Evolutionary conservation across 75 land plant species (phyloP).

Genomic region (Pinus taeda): DNA sequence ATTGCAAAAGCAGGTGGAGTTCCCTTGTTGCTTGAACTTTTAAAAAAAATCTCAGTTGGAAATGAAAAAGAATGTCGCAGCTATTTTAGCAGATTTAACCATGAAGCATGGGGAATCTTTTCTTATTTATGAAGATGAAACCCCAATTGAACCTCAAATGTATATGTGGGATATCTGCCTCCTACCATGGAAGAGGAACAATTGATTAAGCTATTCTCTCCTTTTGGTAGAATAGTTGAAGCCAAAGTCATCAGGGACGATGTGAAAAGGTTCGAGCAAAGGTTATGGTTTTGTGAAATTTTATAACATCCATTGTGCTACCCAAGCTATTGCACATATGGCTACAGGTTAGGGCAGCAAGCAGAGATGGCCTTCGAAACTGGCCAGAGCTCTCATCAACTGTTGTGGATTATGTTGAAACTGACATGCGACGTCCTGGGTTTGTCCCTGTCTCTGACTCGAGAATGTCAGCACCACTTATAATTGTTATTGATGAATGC

Average conservation of each 20-base stretch:
- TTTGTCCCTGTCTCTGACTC: slow-evolving; percentile 79
- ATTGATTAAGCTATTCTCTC: too few species aligned
- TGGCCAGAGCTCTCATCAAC: slow-evolving; percentile 78
- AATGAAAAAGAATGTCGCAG: slow-evolving; percentile 14
- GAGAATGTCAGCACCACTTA: too few species aligned
- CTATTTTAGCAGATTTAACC: slow-evolving; percentile 17
- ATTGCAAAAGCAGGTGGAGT: slow-evolving; percentile 19
- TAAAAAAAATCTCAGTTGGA: neutral
- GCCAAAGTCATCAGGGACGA: too few species aligned
- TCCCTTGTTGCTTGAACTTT: slow-evolving; percentile 13
- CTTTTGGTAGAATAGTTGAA: too few species aligned
- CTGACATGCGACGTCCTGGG: slow-evolving; percentile 68
- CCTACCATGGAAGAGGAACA: too few species aligned
- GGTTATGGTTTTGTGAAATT: too few species aligned
- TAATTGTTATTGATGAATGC: too few species aligned
- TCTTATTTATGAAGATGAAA: neutral
- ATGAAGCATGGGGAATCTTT: neutral
- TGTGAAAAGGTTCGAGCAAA: too few species aligned
- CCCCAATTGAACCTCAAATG: slow-evolving; percentile 12
- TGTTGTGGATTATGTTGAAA: slow-evolving; percentile 87
- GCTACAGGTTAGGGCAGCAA: slow-evolving; percentile 58
- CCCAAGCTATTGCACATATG: too few species aligned
- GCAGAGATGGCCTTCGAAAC: slow-evolving; percentile 61
- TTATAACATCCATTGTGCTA: too few species aligned
- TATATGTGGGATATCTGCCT: too few species aligned